Evolutionary conservation across 1,284 basidiomycete genomes (phyloP), one percentile per base, ranked within the genome.

Genomic region (Rhodotorula sp.): DNA sequence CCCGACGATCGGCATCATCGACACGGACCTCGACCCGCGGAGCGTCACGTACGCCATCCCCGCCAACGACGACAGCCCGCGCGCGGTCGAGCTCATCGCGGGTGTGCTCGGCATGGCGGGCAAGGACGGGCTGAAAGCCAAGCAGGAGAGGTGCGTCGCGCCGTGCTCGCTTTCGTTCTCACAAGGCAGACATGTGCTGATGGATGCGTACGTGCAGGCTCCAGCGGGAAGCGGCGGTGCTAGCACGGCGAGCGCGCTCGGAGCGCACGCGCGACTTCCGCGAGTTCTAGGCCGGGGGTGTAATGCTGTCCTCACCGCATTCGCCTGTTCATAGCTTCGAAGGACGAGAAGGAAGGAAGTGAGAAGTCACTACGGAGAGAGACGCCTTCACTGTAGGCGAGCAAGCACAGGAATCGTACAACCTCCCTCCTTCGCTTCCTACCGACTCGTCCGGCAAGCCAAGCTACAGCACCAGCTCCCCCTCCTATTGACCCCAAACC

Each of bases 21-120:
- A 99, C 83, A 92, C 94, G 39, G 94, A 99, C 81, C 91, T 90
- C 53, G 97, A 99, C 82, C 97, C 97, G 10, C 89, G 97, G 29
- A 86, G 94, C 50, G 95, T 99, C 71, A 98, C 97, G 86, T 99
- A 98, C 82, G 91, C 97, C 48, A 97, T 99, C 79, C 96, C 95
- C 1, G 95, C 93, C 51, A 99, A 99, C 82, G 96, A 98, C 83
- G 96, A 98, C 83, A 92, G 89, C 80, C 87, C 90, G 17, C 88
- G 94, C 65, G 91, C 93, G 29, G 91, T 92, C 57, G 95, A 98
- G 80, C 84, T 99, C 48, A 87, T 99, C 73, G 88, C 90, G 5
- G 95, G 94, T 36, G 88, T 98, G 15, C 84, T 99, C 64, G 93
- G 92, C 76, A 88, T 97, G 76, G 97, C 97, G 0, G 97, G 94